These are phyloP conservation scores for Cyberlindnera galapagoensis DNA, from an alignment of 805 yeast genomes.

Conservation along the genomic window DNA sequence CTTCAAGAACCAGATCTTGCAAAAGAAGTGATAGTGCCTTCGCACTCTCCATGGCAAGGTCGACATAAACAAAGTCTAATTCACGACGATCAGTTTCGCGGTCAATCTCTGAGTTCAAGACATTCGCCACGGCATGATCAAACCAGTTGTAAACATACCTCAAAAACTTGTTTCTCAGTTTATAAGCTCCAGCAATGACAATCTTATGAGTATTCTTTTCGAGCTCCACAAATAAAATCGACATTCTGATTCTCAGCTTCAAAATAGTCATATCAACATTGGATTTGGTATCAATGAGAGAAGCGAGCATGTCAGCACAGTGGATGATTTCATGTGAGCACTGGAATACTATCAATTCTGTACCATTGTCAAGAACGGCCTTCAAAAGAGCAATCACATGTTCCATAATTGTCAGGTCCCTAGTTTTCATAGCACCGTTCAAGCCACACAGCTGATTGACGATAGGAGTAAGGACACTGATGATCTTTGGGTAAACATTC, in stretches of 20 bases:
- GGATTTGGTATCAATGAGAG: slow-evolving; percentile 12
- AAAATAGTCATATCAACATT: slow-evolving; percentile 13
- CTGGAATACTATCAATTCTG: slow-evolving; percentile 24
- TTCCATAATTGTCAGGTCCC: slow-evolving; percentile 36
- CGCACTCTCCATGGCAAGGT: slow-evolving; percentile 60
- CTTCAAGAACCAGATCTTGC: slow-evolving; percentile 50
- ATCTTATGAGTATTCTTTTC: slow-evolving; percentile 28
- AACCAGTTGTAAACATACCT: slow-evolving; percentile 47
- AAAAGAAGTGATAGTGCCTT: slow-evolving; percentile 50
- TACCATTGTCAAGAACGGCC: slow-evolving; percentile 30
- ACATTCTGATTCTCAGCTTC: slow-evolving; percentile 37
- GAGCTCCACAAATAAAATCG: slow-evolving; percentile 31
- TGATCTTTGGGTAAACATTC: slow-evolving; percentile 41
- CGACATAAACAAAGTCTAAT: slow-evolving; percentile 42
- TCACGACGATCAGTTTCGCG: slow-evolving; percentile 26
- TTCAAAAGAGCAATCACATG: slow-evolving; percentile 43
- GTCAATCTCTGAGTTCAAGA: slow-evolving; percentile 20
- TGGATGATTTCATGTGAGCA: slow-evolving; percentile 29
- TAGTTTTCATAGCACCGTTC: slow-evolving; percentile 17
- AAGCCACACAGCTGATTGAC: slow-evolving; percentile 27
- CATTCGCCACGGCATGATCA: slow-evolving; percentile 41
- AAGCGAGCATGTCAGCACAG: slow-evolving; percentile 15
- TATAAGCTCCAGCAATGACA: slow-evolving; percentile 39
- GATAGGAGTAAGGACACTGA: slow-evolving; percentile 35
- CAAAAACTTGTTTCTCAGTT: slow-evolving; percentile 41